Conservation (phyloP, 2,329 filamentous ascomycete genomes). For the Orbilia oligospora region DNA sequence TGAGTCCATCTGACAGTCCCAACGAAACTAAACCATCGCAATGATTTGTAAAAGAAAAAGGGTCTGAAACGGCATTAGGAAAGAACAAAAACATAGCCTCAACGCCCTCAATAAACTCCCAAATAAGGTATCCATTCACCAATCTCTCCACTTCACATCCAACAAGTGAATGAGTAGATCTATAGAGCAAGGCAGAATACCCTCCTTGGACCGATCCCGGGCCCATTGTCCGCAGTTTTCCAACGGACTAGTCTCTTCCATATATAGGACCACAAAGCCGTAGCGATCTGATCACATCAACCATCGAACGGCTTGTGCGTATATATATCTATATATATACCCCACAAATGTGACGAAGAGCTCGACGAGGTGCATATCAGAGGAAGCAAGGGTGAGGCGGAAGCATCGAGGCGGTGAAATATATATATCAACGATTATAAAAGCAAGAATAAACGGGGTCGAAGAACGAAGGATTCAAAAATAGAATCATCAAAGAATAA, state of each 20-base stretch:
- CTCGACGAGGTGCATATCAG: slow-evolving; percentile 11
- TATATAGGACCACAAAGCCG: not conserved
- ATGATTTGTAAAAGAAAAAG: not conserved
- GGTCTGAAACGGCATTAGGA: not conserved
- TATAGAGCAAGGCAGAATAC: not conserved
- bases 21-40: not conserved
- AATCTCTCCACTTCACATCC: not conserved
- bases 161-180: too few species aligned
- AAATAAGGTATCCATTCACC: not conserved
- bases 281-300: not conserved
- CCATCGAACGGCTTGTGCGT: not conserved
- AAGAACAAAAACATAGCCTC: not conserved
- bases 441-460: slow-evolving; percentile 12
- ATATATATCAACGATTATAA: not conserved
- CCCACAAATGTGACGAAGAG: not conserved
- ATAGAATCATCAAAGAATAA: not conserved
- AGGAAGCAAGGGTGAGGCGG: not conserved
- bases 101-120: too few species aligned
- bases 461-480: not conserved
- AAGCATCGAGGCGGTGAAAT: not conserved
- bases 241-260: not conserved
- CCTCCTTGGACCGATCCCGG: not conserved
- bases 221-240: not conserved
- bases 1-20: too few species aligned
- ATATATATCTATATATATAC: slow-evolving; percentile 11